A percentile compares a stretch with the other conserved stretches of the same genome.
Conservation (phyloP, 2,329 filamentous ascomycete species). For the Arachnopeziza araneosa region DNA sequence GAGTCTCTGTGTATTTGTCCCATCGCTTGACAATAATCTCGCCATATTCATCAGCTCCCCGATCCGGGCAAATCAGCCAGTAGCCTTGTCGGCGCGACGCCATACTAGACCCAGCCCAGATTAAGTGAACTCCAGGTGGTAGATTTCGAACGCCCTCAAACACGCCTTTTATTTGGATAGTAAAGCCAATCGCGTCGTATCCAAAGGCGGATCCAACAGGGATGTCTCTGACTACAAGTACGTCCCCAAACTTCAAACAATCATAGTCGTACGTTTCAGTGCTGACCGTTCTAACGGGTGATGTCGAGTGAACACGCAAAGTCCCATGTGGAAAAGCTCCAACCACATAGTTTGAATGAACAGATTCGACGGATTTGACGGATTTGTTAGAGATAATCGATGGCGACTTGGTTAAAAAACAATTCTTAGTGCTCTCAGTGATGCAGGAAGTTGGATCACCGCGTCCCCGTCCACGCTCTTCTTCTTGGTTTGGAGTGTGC, state of each 20-base stretch:
- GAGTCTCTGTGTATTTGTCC: slow-evolving; percentile 50
- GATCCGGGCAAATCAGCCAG: slow-evolving; percentile 41
- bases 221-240: slow-evolving; percentile 47
- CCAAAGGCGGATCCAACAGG: slow-evolving; percentile 32
- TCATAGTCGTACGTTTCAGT: slow-evolving; percentile 18
- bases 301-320: slow-evolving; percentile 35
- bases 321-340: slow-evolving; percentile 37
- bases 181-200: slow-evolving; percentile 37
- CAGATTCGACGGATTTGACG: slow-evolving; percentile 17
- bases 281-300: slow-evolving; percentile 16
- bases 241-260: slow-evolving; percentile 37
- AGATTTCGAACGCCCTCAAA: slow-evolving; percentile 52
- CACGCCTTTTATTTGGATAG: slow-evolving; percentile 41
- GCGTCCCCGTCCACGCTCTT: slow-evolving; percentile 5
- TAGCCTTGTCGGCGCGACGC: slow-evolving; percentile 49
- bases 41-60: slow-evolving; percentile 23
- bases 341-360: slow-evolving; percentile 29
- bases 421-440: slow-evolving; percentile 9
- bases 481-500: background rate
- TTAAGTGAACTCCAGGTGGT: slow-evolving; percentile 51
- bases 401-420: slow-evolving; percentile 20
- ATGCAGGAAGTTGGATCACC: slow-evolving; percentile 12
- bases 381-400: slow-evolving; percentile 25
- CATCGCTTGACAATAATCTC: slow-evolving; percentile 44
- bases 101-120: slow-evolving; percentile 50